Percentiles rank a stretch among this genome's conserved stretches.
These are phyloP conservation scores for Sarocladium kiliense DNA, from an alignment of 2,329 filamentous ascomycete species.

Conservation along the genomic window DNA sequence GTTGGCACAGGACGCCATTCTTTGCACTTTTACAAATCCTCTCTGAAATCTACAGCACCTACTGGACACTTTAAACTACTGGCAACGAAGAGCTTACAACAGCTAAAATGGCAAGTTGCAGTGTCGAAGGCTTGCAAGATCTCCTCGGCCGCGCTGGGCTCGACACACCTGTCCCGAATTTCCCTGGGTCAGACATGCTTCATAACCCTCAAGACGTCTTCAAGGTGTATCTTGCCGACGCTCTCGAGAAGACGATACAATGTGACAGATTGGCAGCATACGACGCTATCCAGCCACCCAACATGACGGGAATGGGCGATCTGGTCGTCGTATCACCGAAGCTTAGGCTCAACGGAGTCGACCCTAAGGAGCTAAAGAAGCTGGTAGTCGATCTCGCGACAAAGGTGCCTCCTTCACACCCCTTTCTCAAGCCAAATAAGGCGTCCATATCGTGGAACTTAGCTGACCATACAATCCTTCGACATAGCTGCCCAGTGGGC, in stretches of 20 bases:
- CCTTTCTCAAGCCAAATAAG: not conserved
- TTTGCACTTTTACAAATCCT: not conserved
- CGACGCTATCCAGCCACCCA: conserved; percentile 21
- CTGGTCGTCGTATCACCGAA: conserved; percentile 20
- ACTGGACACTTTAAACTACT: too few species aligned
- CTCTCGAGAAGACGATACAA: conserved; percentile 14
- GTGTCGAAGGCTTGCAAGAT: conserved; percentile 14
- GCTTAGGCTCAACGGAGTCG: conserved; percentile 15
- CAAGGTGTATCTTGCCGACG: conserved; percentile 19
- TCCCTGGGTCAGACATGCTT: conserved; percentile 17
- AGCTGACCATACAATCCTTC: not conserved
- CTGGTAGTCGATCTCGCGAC: conserved; percentile 16
- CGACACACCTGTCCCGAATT: conserved; percentile 17
- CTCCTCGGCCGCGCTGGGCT: conserved; percentile 18
- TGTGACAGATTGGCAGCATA: conserved; percentile 19
- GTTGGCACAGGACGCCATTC: not conserved
- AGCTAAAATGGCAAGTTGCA: conserved; percentile 18
- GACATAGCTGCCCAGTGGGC: conserved; percentile 17
- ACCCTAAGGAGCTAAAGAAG: conserved; percentile 16
- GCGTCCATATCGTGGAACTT: not conserved
- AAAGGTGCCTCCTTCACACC: conserved; percentile 13
- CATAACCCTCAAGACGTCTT: conserved; percentile 22
- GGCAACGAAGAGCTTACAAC: too few species aligned
- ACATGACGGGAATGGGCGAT: conserved; percentile 19
- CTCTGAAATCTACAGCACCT: too few species aligned